A percentile compares a stretch with the other conserved stretches of the same genome.
Evolutionary conservation across 1,284 basidiomycete genomes (phyloP).

Genomic region (Austropuccinia psidii): DNA sequence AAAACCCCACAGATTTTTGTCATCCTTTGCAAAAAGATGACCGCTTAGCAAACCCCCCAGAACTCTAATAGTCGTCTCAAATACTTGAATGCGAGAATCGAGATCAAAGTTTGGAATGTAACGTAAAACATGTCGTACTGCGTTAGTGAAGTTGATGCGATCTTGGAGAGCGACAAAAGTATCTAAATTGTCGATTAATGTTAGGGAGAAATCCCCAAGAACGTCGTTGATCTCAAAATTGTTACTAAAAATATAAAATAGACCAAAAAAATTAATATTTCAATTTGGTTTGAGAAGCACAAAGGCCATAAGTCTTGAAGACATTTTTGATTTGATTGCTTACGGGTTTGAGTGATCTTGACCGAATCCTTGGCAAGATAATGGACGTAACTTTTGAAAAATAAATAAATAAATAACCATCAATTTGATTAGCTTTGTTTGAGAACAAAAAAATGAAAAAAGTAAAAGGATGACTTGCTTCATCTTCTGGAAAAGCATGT

Average conservation of each 20-base stretch:
- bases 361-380: conserved; percentile 14
- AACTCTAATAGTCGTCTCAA: conserved; percentile 61
- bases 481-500: conserved; percentile 50
- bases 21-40: conserved; percentile 30
- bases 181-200: conserved; percentile 71
- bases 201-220: conserved; percentile 73
- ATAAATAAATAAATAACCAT: neutral
- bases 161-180: conserved; percentile 71
- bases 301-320: neutral
- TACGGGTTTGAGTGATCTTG: conserved; percentile 14
- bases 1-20: conserved; percentile 37
- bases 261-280: neutral
- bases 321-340: too few species aligned
- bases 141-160: conserved; percentile 62
- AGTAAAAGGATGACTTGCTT: conserved; percentile 61
- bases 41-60: conserved; percentile 62
- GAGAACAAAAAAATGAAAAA: neutral
- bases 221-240: conserved; percentile 73
- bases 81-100: conserved; percentile 61
- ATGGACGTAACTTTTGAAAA: conserved; percentile 23
- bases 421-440: too few species aligned
- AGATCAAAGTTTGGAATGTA: conserved; percentile 71
- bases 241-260: conserved; percentile 50
- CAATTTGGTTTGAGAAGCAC: neutral
- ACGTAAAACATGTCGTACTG: conserved; percentile 64